Evolutionary conservation across 768 basidiomycete genomes (phyloP).

Genomic region (Rossbeevera mucosa): DNA sequence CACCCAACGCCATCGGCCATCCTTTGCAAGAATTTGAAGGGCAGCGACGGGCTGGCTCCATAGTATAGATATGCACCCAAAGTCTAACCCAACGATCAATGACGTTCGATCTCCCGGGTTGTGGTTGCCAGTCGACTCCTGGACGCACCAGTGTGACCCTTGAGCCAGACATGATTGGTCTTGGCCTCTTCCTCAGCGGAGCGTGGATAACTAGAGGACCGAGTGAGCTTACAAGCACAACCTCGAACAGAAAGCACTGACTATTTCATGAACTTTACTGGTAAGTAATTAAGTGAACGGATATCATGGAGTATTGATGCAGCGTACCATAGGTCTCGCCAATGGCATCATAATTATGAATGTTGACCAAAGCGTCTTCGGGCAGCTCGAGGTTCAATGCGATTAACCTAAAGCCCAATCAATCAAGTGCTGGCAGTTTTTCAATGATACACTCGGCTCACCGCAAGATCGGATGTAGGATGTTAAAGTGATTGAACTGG

Average conservation of each 20-base stretch:
- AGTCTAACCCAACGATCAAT: conserved; percentile 36
- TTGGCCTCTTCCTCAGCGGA: conserved; percentile 45
- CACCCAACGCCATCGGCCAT: conserved; percentile 55
- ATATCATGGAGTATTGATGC: background rate
- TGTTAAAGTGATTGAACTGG: conserved; percentile 46
- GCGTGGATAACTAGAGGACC: conserved; percentile 42
- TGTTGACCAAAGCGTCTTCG: conserved; percentile 47
- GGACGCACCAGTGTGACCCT: conserved; percentile 51
- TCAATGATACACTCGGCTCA: conserved; percentile 8
- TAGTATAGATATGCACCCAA: conserved; percentile 34
- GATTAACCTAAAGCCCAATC: conserved; percentile 35
- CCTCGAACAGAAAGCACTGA: conserved; percentile 23
- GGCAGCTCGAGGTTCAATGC: conserved; percentile 51
- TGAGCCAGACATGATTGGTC: conserved; percentile 54
- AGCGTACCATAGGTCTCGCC: conserved; percentile 42
- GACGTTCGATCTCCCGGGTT: too few relatives aligned
- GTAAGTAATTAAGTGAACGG: background rate
- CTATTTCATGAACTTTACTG: conserved; percentile 69
- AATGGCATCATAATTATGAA: conserved; percentile 45
- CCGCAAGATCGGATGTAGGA: conserved; percentile 48
- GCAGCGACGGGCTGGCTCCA: conserved; percentile 60
- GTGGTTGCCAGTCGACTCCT: too few relatives aligned
- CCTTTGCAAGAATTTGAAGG: conserved; percentile 50
- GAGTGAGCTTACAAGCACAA: background rate
- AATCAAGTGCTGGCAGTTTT: background rate